Percentiles rank a stretch among this genome's conserved stretches.
Evolutionary conservation across 352 stramenopile species (phyloP).

Genomic region (Phytophthora citricola): DNA sequence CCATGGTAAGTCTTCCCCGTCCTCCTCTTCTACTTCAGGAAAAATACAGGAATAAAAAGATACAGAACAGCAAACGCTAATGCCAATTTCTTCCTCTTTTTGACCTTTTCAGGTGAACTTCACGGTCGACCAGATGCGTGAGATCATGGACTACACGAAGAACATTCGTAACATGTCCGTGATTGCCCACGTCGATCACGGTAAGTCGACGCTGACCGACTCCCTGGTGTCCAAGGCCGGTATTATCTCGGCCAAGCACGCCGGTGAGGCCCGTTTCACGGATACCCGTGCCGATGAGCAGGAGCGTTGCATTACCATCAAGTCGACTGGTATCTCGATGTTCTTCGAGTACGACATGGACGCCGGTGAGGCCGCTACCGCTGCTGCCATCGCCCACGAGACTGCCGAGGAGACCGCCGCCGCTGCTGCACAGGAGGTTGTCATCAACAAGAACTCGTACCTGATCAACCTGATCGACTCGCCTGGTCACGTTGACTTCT

Average conservation of each 20-base stretch:
- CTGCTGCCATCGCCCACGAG: conserved; percentile 67
- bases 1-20: conserved; percentile 44
- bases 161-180: conserved; percentile 99
- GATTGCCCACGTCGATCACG: conserved; percentile 99
- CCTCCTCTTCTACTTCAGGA: background rate
- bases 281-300: conserved; percentile 99
- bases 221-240: conserved; percentile 99
- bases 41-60: conserved; percentile 5
- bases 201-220: conserved; percentile 99
- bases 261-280: conserved; percentile 98
- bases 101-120: conserved; percentile 96
- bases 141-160: conserved; percentile 99
- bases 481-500: conserved; percentile 99
- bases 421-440: conserved; percentile 58
- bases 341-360: conserved; percentile 99
- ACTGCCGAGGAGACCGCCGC: conserved; percentile 38
- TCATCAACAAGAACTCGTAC: conserved; percentile 98
- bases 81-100: background rate
- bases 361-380: conserved; percentile 86
- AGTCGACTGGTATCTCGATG: conserved; percentile 99
- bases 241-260: conserved; percentile 99
- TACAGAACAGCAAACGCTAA: conserved; percentile 6
- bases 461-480: conserved; percentile 99
- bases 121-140: conserved; percentile 99
- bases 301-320: conserved; percentile 99